Base-by-base conservation (phyloP, 371 early-diverging fungal species). In the Syncephalastrum sp. region DNA sequence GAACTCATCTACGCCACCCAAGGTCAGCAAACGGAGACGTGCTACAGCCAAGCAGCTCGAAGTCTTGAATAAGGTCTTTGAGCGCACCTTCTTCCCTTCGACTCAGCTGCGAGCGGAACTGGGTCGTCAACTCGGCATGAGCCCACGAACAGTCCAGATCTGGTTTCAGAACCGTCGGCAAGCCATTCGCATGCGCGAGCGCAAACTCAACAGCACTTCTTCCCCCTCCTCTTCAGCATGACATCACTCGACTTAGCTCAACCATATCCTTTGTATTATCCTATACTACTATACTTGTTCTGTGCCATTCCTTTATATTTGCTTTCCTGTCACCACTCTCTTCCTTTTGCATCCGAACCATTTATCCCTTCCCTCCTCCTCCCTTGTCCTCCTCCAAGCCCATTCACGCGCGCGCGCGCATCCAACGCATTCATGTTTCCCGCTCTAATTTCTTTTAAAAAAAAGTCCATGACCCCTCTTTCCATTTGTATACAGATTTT, bases 91-190 rank as follows among this genome's bases (percentile, higher is more conserved):
- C 43, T 91, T 61, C 56, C 85, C 74, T 66, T 86, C 70, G 5
- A 88, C 89, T 5, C 88, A 89, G 51, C 77, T 90, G 69, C 83
- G 99, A 50, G 83, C 85, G 56, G 83, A 87, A 46, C 82, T 98
- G 10, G 91, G 91, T 24, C 81, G 82, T 50, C 86, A 93, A 57
- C 82, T 95, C 38, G 84, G 88, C 45, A 97, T 97, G 96, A 92
- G 69, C 46, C 65, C 66, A 71, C 41, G 80, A 72, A 84, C 89
- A n/a, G 91, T 96, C 3, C 93, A 96, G 68, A 91, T 95, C 42
- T 95, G 97, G 97, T 96, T 96, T 69, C 97, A 96, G 67, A 96
- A 96, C 72, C 82, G 91, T 56, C 82, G 97, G 23, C 87, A 86
- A 58, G 74, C 77, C 29, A 69, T 73, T 58, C 63, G 88, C 57